Base-by-base conservation (phyloP, 2,329 filamentous ascomycete genomes). In the Fusarium longipes region DNA sequence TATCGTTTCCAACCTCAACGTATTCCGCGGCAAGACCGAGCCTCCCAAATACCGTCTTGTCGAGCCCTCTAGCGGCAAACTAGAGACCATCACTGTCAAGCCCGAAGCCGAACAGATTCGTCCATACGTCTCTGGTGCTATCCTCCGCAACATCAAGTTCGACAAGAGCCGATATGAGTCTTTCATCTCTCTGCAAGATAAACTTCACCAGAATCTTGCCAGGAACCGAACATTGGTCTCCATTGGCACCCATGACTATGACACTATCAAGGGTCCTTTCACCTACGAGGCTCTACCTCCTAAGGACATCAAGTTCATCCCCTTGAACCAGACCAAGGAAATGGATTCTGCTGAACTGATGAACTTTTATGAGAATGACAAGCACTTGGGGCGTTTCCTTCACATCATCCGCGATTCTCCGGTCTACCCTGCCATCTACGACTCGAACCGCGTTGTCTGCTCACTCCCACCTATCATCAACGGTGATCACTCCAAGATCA, bases 381-480 rank as follows among this genome's bases (percentile, higher is more conserved):
- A 92, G 81, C 91, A 99, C 75, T 84, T 99, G 44, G 91, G 93
- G 44, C 91, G 90, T 74, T 99, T 91, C 81, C 87, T 99, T 42
- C 93, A 94, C 81, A 99, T 99, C 74, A 97, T 99, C 77, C 89
- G 91, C 66, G 95, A 98, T 79, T 92, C 92, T 47, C 93, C 94
- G 7, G 91, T 97, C 40, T 99, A 99, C 78, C 96, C 96, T 22
- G 93, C 97, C 75, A 97, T 99, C 76, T 95, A 93, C 79, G 96
- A 99, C 78, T 87, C 93, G 51, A 92, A 97, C 76, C 86, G 89
- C 40, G 88, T 87, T 42, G 93, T 99, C 33, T 95, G 96, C 81
- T 98, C 95, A 9, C 85, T 99, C 74, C 96, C 96, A 2, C 96
- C 96, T 18, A 98, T 99, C 74, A 99, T 99, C 84, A 99, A 99